A percentile compares a stretch with the other conserved stretches of the same genome.
Evolutionary conservation across 2,329 filamentous ascomycete species (phyloP).

Genomic region (Colletotrichum sp.): DNA sequence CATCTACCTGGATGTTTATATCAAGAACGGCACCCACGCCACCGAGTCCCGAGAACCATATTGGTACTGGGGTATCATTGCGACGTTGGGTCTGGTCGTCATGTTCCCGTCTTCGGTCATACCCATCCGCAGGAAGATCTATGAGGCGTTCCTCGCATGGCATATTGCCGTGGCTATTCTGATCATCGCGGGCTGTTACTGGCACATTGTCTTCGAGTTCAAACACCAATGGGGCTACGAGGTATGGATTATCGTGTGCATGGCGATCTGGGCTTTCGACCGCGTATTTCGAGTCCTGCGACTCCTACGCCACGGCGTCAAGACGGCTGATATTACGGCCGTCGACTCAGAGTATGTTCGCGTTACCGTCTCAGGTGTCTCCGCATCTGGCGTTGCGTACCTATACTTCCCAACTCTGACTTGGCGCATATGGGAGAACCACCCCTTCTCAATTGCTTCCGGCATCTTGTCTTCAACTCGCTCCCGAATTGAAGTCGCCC

Average conservation of each 20-base stretch:
- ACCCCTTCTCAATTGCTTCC: conserved; percentile 36
- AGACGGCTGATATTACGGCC: conserved; percentile 25
- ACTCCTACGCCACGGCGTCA: conserved; percentile 25
- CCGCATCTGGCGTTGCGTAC: conserved; percentile 33
- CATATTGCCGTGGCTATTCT: conserved; percentile 36
- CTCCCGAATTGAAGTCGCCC: not conserved
- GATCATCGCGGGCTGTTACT: conserved; percentile 36
- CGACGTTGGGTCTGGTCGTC: conserved; percentile 28
- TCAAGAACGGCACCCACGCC: not conserved
- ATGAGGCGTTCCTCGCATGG: conserved; percentile 37
- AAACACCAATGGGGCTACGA: conserved; percentile 38
- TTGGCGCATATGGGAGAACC: conserved; percentile 41
- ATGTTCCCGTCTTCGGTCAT: conserved; percentile 31
- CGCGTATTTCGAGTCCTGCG: conserved; percentile 29
- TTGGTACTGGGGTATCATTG: conserved; percentile 39
- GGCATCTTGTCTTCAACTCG: not conserved
- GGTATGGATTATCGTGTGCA: conserved; percentile 37
- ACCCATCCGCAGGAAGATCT: conserved; percentile 31
- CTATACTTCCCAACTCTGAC: conserved; percentile 37
- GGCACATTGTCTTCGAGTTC: conserved; percentile 29
- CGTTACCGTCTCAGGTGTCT: conserved; percentile 30
- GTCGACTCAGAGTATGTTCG: conserved; percentile 36
- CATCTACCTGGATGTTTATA: conserved; percentile 26
- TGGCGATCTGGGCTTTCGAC: conserved; percentile 34
- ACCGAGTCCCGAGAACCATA: conserved; percentile 23